These are phyloP conservation scores for Cystobasidium tubakii DNA, from an alignment of 768 basidiomycete genomes.

Conservation along the genomic window DNA sequence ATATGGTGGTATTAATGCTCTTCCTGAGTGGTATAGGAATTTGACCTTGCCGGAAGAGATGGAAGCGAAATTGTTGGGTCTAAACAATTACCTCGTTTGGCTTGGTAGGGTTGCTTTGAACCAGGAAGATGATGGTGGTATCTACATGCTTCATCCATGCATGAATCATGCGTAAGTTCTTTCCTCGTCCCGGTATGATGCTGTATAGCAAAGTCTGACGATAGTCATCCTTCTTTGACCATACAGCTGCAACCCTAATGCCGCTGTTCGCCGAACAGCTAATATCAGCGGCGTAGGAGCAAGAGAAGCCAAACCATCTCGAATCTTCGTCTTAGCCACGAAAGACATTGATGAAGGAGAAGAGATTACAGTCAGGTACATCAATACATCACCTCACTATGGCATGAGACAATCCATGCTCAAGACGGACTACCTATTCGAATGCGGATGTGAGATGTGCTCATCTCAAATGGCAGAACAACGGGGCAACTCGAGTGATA, in stretches of 20 bases:
- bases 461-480: background rate
- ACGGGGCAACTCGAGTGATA: background rate
- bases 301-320: conserved; percentile 31
- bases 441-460: background rate
- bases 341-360: conserved; percentile 27
- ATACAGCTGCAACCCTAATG: conserved; percentile 29
- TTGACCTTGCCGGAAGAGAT: conserved; percentile 12
- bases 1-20: conserved; percentile 20
- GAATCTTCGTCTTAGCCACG: conserved; percentile 20
- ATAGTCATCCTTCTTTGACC: background rate
- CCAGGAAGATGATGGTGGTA: conserved; percentile 36
- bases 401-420: background rate
- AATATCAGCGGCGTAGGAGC: conserved; percentile 19
- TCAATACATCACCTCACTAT: background rate
- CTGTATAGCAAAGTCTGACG: background rate
- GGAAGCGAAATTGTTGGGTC: conserved; percentile 18
- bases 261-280: conserved; percentile 10
- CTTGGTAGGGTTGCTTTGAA: conserved; percentile 31
- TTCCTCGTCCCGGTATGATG: background rate
- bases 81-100: conserved; percentile 29
- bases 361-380: conserved; percentile 25
- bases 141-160: conserved; percentile 34
- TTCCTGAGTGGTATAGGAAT: conserved; percentile 32
- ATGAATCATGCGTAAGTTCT: conserved; percentile 26
- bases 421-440: conserved; percentile 26